These are phyloP conservation scores for Gentiana straminea DNA, from an alignment of 257 asterid genomes.

Conservation along the genomic window DNA sequence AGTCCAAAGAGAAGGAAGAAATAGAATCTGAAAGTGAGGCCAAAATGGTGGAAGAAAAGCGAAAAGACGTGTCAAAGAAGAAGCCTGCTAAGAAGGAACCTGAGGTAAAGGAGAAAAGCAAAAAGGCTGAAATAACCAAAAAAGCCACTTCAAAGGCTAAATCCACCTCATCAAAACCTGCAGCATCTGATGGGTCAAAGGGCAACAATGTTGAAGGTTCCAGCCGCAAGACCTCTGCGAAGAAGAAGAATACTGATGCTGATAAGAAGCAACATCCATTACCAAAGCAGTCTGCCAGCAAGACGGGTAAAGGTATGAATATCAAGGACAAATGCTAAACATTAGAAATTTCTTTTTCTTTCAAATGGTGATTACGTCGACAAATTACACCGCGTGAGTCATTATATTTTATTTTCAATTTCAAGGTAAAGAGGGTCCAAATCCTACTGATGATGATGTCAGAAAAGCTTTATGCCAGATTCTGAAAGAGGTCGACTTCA, in stretches of 20 bases:
- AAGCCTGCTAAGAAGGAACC: conserved; percentile 45
- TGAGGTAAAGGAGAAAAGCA: conserved; percentile 31
- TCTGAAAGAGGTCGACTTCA: conserved; percentile 36
- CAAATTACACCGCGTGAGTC: no score
- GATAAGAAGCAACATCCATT: conserved; percentile 37
- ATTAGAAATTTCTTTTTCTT: no score
- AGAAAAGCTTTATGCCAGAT: conserved; percentile 27
- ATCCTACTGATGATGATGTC: conserved; percentile 29
- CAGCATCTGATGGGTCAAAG: conserved; percentile 39
- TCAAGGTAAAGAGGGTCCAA: conserved; percentile 20
- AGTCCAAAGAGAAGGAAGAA: background rate
- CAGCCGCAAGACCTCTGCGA: conserved; percentile 40
- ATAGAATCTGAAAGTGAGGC: conserved; percentile 22
- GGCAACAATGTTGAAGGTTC: conserved; percentile 21
- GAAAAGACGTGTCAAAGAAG: conserved; percentile 23
- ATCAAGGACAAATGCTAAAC: background rate
- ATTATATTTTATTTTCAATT: conserved; percentile 14
- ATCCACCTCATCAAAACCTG: conserved; percentile 36
- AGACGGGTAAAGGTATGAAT: conserved; percentile 51
- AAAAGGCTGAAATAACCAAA: conserved; percentile 32
- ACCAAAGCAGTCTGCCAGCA: conserved; percentile 43
- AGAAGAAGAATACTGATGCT: conserved; percentile 42
- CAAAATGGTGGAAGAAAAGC: conserved; percentile 17
- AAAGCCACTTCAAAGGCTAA: conserved; percentile 39
- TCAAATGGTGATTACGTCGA: no score